phyloP scores from a whole-genome alignment of 192 early-diverging fungal species.

The Nowakowskiella sp. region DNA sequence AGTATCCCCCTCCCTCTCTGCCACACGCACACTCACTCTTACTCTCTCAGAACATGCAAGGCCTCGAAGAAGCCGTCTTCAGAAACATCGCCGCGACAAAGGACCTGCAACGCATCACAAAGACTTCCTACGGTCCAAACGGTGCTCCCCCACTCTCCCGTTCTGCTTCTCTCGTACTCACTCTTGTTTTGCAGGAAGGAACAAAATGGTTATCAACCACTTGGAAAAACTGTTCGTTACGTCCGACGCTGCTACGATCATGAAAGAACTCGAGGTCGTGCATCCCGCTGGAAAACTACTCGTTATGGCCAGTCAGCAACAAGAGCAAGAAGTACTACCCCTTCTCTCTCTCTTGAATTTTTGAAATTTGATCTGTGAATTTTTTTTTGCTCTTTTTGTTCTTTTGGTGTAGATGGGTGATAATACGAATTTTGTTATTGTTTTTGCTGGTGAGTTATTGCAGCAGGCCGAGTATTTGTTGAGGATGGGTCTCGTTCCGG shows the following conservation, averaged over 20 bases:
- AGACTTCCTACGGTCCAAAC: conserved; percentile 94
- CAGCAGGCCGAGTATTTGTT: conserved; percentile 88
- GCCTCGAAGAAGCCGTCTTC: conserved; percentile 90
- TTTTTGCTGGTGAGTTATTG: conserved; percentile 90
- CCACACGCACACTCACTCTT: too few relatives aligned
- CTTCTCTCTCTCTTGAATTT: too few relatives aligned
- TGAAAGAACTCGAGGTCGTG: conserved; percentile 92
- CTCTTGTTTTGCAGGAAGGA: conserved; percentile 58
- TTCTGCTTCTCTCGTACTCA: not conserved
- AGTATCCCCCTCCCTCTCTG: conserved; percentile 29
- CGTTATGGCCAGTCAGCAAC: conserved; percentile 94
- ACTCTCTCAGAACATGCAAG: conserved; percentile 70
- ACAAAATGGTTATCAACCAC: conserved; percentile 99
- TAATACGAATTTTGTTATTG: conserved; percentile 90
- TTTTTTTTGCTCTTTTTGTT: too few relatives aligned
- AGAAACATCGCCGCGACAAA: conserved; percentile 91
- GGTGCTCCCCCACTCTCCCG: conserved; percentile 44
- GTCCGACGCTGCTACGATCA: conserved; percentile 97
- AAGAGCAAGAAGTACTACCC: conserved; percentile 94
- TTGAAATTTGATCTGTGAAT: too few relatives aligned
- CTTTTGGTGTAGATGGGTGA: conserved; percentile 66
- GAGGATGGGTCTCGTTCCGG: conserved; percentile 90
- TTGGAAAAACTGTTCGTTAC: conserved; percentile 97
- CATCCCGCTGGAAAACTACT: conserved; percentile 95
- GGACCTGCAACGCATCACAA: conserved; percentile 85